Conservation (phyloP, 23 red algal genomes). For the Gracilaria gracilis region DNA sequence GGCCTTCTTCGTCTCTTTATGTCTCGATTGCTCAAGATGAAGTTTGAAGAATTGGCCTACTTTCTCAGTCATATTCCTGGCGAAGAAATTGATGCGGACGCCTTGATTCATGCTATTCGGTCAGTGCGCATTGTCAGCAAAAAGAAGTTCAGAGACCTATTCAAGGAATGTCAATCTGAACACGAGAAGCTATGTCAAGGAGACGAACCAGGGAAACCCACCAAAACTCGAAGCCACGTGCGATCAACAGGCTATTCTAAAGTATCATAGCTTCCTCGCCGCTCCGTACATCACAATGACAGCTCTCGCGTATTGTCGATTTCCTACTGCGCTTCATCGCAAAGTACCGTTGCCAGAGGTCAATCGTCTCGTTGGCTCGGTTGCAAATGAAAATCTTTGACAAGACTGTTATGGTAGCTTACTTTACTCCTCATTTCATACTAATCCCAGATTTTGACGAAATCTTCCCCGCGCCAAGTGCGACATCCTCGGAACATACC, state of each 20-base stretch:
- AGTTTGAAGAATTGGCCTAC: conserved; percentile 96
- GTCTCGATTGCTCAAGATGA: conserved; percentile 71
- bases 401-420: neutral
- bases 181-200: conserved; percentile 40
- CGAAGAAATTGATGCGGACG: conserved; percentile 69
- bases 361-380: neutral
- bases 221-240: neutral
- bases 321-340: neutral
- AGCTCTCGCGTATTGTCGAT: neutral
- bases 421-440: conserved; percentile 23
- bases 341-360: neutral
- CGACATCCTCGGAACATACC: conserved; percentile 66
- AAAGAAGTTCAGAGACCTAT: conserved; percentile 67
- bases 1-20: conserved; percentile 90
- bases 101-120: conserved; percentile 81
- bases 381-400: neutral
- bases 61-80: conserved; percentile 92
- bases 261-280: conserved; percentile 3
- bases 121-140: conserved; percentile 74
- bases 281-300: neutral
- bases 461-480: conserved; percentile 45
- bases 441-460: conserved; percentile 69
- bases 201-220: neutral
- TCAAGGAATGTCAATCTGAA: conserved; percentile 57
- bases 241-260: conserved; percentile 19